phyloP scores from a whole-genome alignment of 345 rosid species.

The Arabis alpina region DNA sequence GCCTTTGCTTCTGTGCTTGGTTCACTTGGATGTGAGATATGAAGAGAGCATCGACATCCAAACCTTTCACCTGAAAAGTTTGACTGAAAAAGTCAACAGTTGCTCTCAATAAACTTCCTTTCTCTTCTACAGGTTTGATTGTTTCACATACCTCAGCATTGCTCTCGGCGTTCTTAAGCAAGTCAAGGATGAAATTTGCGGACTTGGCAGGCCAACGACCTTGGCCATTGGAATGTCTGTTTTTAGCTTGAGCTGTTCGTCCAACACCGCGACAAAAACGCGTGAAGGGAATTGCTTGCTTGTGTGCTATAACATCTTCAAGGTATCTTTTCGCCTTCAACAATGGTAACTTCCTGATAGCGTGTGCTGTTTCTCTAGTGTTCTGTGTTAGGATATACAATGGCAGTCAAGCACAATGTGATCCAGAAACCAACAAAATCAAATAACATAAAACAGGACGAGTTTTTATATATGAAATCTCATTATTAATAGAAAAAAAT shows the following conservation, averaged over 20 bases:
- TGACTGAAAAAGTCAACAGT: neutral
- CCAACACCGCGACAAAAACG: slow-evolving; percentile 81
- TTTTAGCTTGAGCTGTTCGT: slow-evolving; percentile 81
- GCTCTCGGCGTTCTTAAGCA: slow-evolving; percentile 74
- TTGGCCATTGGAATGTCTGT: slow-evolving; percentile 80
- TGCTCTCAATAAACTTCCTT: neutral
- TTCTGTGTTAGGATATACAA: slow-evolving; percentile 51
- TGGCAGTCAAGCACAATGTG: neutral
- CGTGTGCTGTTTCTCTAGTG: slow-evolving; percentile 72
- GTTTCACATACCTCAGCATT: slow-evolving; percentile 64
- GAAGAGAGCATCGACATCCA: slow-evolving; percentile 70
- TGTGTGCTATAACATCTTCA: slow-evolving; percentile 80
- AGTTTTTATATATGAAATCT: neutral
- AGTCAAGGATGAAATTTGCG: slow-evolving; percentile 58
- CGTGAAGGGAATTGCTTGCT: slow-evolving; percentile 82
- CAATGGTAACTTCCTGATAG: slow-evolving; percentile 66
- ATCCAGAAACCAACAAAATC: neutral
- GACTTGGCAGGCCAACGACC: slow-evolving; percentile 77
- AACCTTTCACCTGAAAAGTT: slow-evolving; percentile 62
- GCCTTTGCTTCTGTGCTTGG: slow-evolving; percentile 78
- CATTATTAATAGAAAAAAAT: too few relatives aligned
- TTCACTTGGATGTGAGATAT: slow-evolving; percentile 81
- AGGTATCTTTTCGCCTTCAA: slow-evolving; percentile 71
- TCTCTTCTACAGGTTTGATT: neutral
- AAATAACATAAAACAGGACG: neutral